Evolutionary conservation across 169 alveolate genomes (phyloP), one percentile per base, ranked within the genome.

Genomic region (Blepharisma undulans): DNA sequence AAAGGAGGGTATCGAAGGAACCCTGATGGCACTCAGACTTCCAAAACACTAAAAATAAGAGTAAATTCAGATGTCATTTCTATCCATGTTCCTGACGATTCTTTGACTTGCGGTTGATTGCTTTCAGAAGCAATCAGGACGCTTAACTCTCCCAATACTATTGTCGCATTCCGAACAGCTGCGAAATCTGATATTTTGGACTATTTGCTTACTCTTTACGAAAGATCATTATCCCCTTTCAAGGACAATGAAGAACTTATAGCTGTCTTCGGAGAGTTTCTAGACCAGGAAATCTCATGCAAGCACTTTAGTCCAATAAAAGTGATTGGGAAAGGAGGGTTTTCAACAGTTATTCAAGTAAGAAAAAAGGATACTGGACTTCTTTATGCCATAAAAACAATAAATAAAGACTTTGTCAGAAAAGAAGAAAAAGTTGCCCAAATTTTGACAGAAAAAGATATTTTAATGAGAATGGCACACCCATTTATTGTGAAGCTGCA

Each of bases 311-410:
- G 92, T 3, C 79, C 95, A 10, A 84, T 97, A 5, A 93, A 94
- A 74, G 95, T 95, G 0, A 92, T 97, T 84, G 98, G 98, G 0
- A 94, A 94, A 72, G 98, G 98, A 0, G 98, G 98, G 1, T 97
- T 95, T 72, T 96, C 98, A 22, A 90, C 94, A 84, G 98, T 97
- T 0, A 91, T 93, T 81, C 91, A 94, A 84, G 98, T 96, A 4
- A 90, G 97, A 72, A 97, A 95, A 82, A 95, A 93, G 90, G 96
- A 96, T 33, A 94, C 93, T 80, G 97, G 97, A 60, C 89, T 88
- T 80, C 92, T 95, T 66, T 97, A 93, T 95, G 98, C 98, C 1
- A 88, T 97, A 82, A 97, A 97, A 92, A 90, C 94, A 16, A 93
- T 96, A 81, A 95, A 92, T 71, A 96, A 96, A 84, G 86, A 87